These are phyloP conservation scores for Datura wrightii DNA, from an alignment of 257 asterid genomes.

Conservation along the genomic window DNA sequence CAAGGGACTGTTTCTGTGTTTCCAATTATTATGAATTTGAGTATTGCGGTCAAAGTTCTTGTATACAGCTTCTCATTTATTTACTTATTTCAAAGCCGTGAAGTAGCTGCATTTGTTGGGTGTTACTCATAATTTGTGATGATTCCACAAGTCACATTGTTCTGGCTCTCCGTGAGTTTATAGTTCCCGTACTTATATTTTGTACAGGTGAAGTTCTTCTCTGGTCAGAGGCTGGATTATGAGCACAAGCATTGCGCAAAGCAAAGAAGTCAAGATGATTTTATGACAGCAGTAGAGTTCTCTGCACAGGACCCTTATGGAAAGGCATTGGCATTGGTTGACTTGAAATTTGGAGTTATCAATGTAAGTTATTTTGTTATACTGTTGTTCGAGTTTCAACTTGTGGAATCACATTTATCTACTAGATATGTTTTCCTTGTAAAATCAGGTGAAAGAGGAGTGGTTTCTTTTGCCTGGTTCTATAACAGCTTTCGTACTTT, in stretches of 20 bases:
- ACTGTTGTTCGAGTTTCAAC: not conserved
- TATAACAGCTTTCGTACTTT: constrained; percentile 63
- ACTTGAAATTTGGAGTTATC: constrained; percentile 67
- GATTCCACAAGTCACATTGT: not conserved
- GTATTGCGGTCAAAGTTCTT: not conserved
- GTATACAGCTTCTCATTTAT: not conserved
- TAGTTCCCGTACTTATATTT: not conserved
- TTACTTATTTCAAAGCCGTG: not conserved
- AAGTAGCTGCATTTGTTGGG: constrained; percentile 10
- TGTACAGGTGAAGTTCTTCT: constrained; percentile 72
- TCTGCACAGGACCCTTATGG: constrained; percentile 81
- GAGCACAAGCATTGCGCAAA: constrained; percentile 66
- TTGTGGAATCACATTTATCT: not conserved
- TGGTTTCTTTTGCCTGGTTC: constrained; percentile 72
- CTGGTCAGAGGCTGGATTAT: constrained; percentile 83
- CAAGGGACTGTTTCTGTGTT: not conserved
- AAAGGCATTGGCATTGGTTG: constrained; percentile 69
- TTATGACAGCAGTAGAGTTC: constrained; percentile 80
- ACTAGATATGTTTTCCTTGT: constrained; percentile 23
- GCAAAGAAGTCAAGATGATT: constrained; percentile 53
- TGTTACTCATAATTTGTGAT: not conserved
- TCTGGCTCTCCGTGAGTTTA: constrained; percentile 1
- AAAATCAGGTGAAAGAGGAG: constrained; percentile 73
- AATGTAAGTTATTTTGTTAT: constrained; percentile 51
- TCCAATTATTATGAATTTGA: not conserved